Base-by-base conservation (phyloP, 2,329 filamentous ascomycete genomes). In the Bipolaris victoriae region DNA sequence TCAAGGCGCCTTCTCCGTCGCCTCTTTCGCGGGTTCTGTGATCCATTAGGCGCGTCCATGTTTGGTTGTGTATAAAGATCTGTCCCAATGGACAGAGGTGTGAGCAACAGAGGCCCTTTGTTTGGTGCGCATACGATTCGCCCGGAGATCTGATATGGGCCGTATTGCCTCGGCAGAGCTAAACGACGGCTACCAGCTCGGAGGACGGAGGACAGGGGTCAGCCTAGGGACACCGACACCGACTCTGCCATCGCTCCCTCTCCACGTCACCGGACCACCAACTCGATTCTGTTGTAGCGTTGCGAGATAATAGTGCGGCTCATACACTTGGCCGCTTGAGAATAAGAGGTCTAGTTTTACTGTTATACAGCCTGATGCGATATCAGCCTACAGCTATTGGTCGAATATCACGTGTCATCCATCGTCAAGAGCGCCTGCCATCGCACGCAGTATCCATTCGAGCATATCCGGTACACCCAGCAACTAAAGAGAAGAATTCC, bases 1-100 rank as follows among this genome's bases (percentile, higher is more conserved):
- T 95, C 80, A 52, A 79, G 76, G 54, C 80, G 77, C 63, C 83
- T 81, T 70, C 81, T 80, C 66, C 83, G 81, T 62, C 83, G 80
- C 64, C 82, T 79, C 73, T 82, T 84, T 56, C 81, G 78, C 63
- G 82, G 69, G 60, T 73, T 65, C 41, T 66, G 39, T 47, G 60
- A 52, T 41, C 67, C 71, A 58, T 74, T 73, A 24, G 65, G 67
- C 62, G 65, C 67, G 60, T 73, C 73, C 73, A 74, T 75, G 15
- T 29, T 64, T 26, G 29, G 36, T 29, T 44, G 40, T 44, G 31
- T 44, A 26, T 33, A 48, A 46, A 20, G 50, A 35, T 35, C 56
- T 46, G 46, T 55, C 57, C 57, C 64, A 63, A 57, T 55, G 60
- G 51, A 52, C 51, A 43, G 46, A 29, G 31, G 40, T 41, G 37